Evolutionary conservation across 768 basidiomycete species (phyloP).

Genomic region (Asterophora parasitica): DNA sequence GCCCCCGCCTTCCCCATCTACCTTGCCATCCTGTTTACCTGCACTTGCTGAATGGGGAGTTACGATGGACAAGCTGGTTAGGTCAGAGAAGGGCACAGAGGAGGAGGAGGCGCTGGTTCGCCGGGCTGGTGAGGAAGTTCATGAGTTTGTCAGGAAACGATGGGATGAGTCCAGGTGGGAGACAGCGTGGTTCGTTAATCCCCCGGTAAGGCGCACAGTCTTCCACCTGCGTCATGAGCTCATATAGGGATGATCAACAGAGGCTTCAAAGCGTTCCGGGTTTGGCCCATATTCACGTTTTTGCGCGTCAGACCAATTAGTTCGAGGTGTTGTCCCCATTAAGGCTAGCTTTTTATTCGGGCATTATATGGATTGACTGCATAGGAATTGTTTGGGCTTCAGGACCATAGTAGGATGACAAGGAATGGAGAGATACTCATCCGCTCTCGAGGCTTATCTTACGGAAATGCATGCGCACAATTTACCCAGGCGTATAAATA

Average conservation of each 20-base stretch:
- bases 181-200: conserved; percentile 90
- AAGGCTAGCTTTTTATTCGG: too few relatives aligned
- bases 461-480: conserved; percentile 24
- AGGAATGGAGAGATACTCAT: too few relatives aligned
- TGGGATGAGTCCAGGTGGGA: conserved; percentile 82
- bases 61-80: conserved; percentile 55
- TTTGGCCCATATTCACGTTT: conserved; percentile 84
- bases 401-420: too few relatives aligned
- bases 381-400: too few relatives aligned
- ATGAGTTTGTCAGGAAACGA: conserved; percentile 54
- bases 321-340: too few relatives aligned
- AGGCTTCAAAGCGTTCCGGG: conserved; percentile 79
- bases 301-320: conserved; percentile 44
- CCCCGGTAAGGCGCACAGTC: conserved; percentile 54
- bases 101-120: conserved; percentile 50
- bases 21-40: conserved; percentile 51
- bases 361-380: too few relatives aligned
- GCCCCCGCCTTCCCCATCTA: conserved; percentile 56
- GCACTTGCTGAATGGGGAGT: conserved; percentile 68
- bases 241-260: conserved; percentile 29
- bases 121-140: conserved; percentile 53
- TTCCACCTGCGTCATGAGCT: conserved; percentile 4
- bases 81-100: conserved; percentile 43
- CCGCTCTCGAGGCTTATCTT: neutral
- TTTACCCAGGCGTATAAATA: conserved; percentile 41